Evolutionary conservation across 108 stramenopile genomes (phyloP).

Genomic region (Cyclotella choctawhatcheeana): DNA sequence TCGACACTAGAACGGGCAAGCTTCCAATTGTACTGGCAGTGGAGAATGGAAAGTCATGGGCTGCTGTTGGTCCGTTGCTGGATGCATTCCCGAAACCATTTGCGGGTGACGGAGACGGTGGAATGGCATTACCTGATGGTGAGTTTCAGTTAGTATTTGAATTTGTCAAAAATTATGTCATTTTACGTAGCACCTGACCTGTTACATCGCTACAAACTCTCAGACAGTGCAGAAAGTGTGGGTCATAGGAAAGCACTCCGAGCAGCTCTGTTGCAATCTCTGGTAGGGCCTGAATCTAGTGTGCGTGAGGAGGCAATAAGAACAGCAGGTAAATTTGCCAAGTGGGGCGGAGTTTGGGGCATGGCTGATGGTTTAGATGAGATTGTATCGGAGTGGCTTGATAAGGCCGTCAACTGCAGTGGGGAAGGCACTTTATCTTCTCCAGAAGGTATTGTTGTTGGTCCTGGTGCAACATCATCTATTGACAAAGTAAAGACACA

Average conservation of each 20-base stretch:
- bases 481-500: conserved; percentile 29
- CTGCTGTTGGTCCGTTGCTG: conserved; percentile 44
- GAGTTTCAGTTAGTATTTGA: no score
- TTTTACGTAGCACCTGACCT: no score
- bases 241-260: conserved; percentile 37
- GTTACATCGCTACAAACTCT: no score
- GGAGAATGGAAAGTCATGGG: conserved; percentile 59
- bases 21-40: conserved; percentile 56
- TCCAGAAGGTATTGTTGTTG: conserved; percentile 39
- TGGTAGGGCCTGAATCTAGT: conserved; percentile 16
- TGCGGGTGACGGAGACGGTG: conserved; percentile 50
- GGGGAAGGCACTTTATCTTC: neutral
- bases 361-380: conserved; percentile 38
- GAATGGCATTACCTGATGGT: conserved; percentile 51
- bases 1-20: conserved; percentile 49
- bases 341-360: conserved; percentile 51
- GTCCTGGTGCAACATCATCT: conserved; percentile 21
- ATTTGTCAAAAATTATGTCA: no score
- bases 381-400: conserved; percentile 35
- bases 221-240: conserved; percentile 19
- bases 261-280: conserved; percentile 32
- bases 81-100: conserved; percentile 49
- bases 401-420: conserved; percentile 9
- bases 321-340: conserved; percentile 44
- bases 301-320: conserved; percentile 41